These are phyloP conservation scores for Dipteronia sinensis DNA, from an alignment of 345 rosid genomes.

Conservation along the genomic window DNA sequence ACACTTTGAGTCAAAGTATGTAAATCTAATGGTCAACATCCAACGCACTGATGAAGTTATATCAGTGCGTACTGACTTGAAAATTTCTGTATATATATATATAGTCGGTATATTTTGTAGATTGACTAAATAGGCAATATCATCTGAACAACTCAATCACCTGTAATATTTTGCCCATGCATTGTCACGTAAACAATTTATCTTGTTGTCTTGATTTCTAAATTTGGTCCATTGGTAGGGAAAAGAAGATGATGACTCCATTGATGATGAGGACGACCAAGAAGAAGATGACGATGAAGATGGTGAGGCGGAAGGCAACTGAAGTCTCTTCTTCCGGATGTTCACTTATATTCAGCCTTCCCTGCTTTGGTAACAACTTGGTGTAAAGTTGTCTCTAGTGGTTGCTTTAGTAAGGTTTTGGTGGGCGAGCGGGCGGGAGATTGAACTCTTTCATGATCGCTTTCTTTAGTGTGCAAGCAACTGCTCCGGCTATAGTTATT, in stretches of 20 bases:
- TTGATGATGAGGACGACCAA: conserved; percentile 53
- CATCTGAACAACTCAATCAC: not conserved
- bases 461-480: conserved; percentile 26
- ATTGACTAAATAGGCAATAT: not conserved
- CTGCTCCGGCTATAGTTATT: conserved; percentile 17
- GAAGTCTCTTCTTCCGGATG: conserved; percentile 1
- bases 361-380: conserved; percentile 22
- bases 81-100: no score
- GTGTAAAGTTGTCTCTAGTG: conserved; percentile 42
- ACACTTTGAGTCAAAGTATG: no score
- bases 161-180: not conserved
- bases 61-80: no score
- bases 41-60: no score
- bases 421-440: conserved; percentile 13
- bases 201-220: conserved; percentile 8
- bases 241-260: conserved; percentile 54
- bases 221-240: conserved; percentile 37
- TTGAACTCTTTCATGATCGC: conserved; percentile 22
- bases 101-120: no score
- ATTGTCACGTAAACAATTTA: not conserved
- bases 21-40: no score
- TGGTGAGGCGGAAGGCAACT: conserved; percentile 35
- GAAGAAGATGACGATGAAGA: conserved; percentile 35
- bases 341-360: conserved; percentile 10
- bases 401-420: conserved; percentile 29